These are phyloP conservation scores for Adenanthera pavonina DNA, from an alignment of 306 rosid genomes.

Conservation along the genomic window DNA sequence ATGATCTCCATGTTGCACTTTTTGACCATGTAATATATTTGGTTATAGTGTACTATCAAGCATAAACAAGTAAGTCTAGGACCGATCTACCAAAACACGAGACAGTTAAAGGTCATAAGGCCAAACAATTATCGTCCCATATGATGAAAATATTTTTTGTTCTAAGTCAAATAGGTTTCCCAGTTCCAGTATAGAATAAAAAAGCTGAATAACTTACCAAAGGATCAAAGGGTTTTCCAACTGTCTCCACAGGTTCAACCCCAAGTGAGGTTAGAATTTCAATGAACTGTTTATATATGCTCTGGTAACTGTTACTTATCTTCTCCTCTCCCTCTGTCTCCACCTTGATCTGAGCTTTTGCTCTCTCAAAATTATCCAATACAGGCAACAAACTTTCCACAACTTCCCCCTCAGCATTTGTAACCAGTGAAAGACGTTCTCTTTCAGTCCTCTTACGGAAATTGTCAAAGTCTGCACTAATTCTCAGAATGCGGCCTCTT, in stretches of 20 bases:
- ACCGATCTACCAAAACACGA: not conserved
- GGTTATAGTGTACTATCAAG: not conserved
- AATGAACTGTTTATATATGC: constrained; percentile 82
- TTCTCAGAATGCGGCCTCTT: constrained; percentile 79
- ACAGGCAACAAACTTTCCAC: constrained; percentile 81
- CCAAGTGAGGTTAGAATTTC: constrained; percentile 82
- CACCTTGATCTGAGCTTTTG: constrained; percentile 82
- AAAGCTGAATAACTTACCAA: constrained; percentile 66
- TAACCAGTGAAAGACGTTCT: constrained; percentile 80
- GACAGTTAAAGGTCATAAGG: not conserved
- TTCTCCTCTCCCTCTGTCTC: constrained; percentile 94
- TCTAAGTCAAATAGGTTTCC: constrained; percentile 13
- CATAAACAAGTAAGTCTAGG: not conserved
- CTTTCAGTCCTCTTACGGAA: constrained; percentile 94
- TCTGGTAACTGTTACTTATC: constrained; percentile 90
- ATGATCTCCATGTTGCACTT: not conserved
- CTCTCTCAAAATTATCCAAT: constrained; percentile 97
- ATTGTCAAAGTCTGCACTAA: constrained; percentile 96
- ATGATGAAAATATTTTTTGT: not conserved
- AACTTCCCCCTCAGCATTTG: constrained; percentile 93
- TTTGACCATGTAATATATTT: constrained; percentile 9
- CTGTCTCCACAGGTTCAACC: constrained; percentile 80
- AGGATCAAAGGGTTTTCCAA: constrained; percentile 91
- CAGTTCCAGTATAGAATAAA: constrained; percentile 1
- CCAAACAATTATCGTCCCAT: not conserved